A percentile compares a stretch with the other conserved stretches of the same genome.
These are phyloP conservation scores for Holtermanniella nyarrowii DNA, from an alignment of 768 basidiomycete species.

Conservation along the genomic window DNA sequence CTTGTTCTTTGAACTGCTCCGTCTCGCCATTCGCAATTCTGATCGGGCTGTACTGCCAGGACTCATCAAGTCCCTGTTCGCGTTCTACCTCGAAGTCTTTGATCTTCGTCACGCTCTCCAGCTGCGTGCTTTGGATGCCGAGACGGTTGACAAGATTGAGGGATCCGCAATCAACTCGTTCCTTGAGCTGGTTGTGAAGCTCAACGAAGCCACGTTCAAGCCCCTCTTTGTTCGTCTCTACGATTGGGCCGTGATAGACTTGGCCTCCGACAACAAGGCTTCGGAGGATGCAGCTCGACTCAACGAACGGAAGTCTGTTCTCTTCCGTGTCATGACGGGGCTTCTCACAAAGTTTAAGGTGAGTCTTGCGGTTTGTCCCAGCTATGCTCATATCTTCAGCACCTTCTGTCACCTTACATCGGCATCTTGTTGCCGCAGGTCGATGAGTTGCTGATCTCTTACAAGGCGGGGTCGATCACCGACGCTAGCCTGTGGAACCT, in stretches of 20 bases:
- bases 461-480: constrained; percentile 39
- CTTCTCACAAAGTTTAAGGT: constrained; percentile 86
- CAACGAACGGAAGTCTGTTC: constrained; percentile 53
- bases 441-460: constrained; percentile 53
- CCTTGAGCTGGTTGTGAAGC: constrained; percentile 77
- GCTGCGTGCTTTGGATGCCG: constrained; percentile 15
- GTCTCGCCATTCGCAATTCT: constrained; percentile 55
- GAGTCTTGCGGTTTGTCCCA: constrained; percentile 11
- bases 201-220: constrained; percentile 83
- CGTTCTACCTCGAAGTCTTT: constrained; percentile 68
- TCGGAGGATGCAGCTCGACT: constrained; percentile 35
- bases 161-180: constrained; percentile 57
- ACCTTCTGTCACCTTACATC: constrained; percentile 77
- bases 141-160: constrained; percentile 35
- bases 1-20: constrained; percentile 61
- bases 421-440: constrained; percentile 61
- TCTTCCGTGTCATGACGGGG: constrained; percentile 61
- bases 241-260: constrained; percentile 76
- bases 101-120: constrained; percentile 46
- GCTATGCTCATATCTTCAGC: constrained; percentile 39
- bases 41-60: constrained; percentile 56
- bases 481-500: constrained; percentile 54
- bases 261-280: constrained; percentile 42
- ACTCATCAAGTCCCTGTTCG: constrained; percentile 58
- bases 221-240: constrained; percentile 83